Evolutionary conservation across 306 rosid species (phyloP), one percentile per base, ranked within the genome.

Genomic region (Lathyrus sativus): DNA sequence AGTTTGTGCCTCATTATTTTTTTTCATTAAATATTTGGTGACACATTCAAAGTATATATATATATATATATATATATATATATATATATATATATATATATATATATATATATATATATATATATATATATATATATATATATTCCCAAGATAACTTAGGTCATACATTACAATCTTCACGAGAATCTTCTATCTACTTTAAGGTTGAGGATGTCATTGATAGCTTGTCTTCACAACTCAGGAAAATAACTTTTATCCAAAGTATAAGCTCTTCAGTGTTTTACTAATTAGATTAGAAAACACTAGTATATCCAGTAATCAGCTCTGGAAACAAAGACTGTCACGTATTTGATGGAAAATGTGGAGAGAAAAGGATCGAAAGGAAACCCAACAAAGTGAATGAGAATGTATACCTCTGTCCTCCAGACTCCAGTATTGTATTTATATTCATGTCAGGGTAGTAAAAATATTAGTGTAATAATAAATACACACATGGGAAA

Each of bases 91-190:
- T 31, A 17, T 77, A 56, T 28, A 7, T 31, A 17, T 77, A 56
- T 28, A 7, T 31, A 17, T 77, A 56, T 28, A 7, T 31, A 17
- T 77, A 56, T 28, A 7, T 31, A 17, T 77, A 56, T 28, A 7
- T 31, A 17, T 77, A 56, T 28, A 7, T 31, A 17, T 77, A n/a
- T n/a, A n/a, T 56, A 41, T 56, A 56, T 13, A 56, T 28, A 7
- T 31, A 17, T 77, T 35, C 61, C 65, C 51, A 17, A 74, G 71
- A 70, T 39, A 58, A 65, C 41, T 44, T 51, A 67, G 51, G 48
- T 38, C 43, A 11, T 15, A 49, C 4, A 26, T 24, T 44, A 37
- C 18, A 44, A 58, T 50, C 60, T 57, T 65, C 28, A 33, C 39
- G 45, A 9, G 70, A 70, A 64, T 35, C 46, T 69, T 53, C 54